These are phyloP conservation scores for Mrakia gelida DNA, from an alignment of 768 basidiomycete species.

Conservation along the genomic window DNA sequence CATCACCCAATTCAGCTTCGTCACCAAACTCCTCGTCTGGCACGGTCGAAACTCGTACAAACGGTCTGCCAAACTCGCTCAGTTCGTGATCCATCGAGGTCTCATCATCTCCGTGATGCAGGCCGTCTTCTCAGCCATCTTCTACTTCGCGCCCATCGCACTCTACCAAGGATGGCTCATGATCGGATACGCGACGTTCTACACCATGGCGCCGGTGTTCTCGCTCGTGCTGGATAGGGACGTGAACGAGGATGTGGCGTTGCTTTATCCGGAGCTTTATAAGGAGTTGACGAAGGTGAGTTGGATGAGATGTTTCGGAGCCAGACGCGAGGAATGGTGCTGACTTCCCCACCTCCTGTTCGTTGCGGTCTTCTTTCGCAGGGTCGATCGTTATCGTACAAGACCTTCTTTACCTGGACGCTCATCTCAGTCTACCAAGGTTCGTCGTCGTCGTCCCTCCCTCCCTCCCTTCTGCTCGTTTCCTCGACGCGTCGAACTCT, in stretches of 20 bases:
- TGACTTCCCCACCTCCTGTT: background rate
- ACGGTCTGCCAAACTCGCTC: slow-evolving; percentile 92
- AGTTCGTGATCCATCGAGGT: slow-evolving; percentile 97
- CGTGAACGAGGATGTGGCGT: slow-evolving; percentile 88
- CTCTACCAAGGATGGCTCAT: slow-evolving; percentile 97
- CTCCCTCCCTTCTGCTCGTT: background rate
- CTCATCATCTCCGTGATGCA: slow-evolving; percentile 64
- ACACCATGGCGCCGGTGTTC: slow-evolving; percentile 98
- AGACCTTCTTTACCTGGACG: slow-evolving; percentile 97
- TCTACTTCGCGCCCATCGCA: slow-evolving; percentile 92
- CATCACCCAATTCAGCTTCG: slow-evolving; percentile 89
- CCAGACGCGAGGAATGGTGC: background rate
- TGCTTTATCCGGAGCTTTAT: slow-evolving; percentile 95
- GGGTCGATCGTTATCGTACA: slow-evolving; percentile 91
- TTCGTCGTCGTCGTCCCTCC: slow-evolving; percentile 39
- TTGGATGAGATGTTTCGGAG: background rate
- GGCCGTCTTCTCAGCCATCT: slow-evolving; percentile 88
- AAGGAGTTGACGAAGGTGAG: slow-evolving; percentile 92
- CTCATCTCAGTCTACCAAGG: slow-evolving; percentile 98
- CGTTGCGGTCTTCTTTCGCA: slow-evolving; percentile 47
- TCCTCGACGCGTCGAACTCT: background rate
- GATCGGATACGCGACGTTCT: slow-evolving; percentile 91
- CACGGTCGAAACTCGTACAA: slow-evolving; percentile 98
- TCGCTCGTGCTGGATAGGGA: slow-evolving; percentile 93
- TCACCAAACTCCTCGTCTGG: slow-evolving; percentile 96